Conservation (phyloP, 345 rosid genomes). For the Pugionium dolabratum region DNA sequence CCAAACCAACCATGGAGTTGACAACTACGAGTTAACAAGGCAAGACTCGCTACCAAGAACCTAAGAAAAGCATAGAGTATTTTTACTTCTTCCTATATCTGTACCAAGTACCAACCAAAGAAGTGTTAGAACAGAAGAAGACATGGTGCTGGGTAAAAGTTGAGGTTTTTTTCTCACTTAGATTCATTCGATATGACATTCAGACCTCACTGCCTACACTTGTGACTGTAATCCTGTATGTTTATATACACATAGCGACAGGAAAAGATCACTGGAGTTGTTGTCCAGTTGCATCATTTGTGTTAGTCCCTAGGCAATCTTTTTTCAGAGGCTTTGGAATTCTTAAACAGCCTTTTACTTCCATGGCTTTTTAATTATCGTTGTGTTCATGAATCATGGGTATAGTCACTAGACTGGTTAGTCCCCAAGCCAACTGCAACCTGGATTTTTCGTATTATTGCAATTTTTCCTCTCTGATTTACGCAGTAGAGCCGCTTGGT, state of each 20-base stretch:
- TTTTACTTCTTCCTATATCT: slow-evolving; percentile 25
- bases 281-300: slow-evolving; percentile 20
- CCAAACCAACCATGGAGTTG: slow-evolving; percentile 36
- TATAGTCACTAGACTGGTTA: slow-evolving; percentile 29
- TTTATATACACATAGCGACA: slow-evolving; percentile 28
- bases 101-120: slow-evolving; percentile 28
- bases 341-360: slow-evolving; percentile 22
- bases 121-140: slow-evolving; percentile 35
- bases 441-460: slow-evolving; percentile 53
- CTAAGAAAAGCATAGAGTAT: slow-evolving; percentile 32
- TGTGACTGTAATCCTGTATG: slow-evolving; percentile 31
- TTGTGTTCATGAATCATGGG: slow-evolving; percentile 7
- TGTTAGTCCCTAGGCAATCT: slow-evolving; percentile 15
- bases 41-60: slow-evolving; percentile 60
- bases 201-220: slow-evolving; percentile 14
- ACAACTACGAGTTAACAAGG: slow-evolving; percentile 59
- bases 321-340: slow-evolving; percentile 25
- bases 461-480: slow-evolving; percentile 52
- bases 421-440: slow-evolving; percentile 54
- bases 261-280: slow-evolving; percentile 21
- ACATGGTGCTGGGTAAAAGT: slow-evolving; percentile 33
- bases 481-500: slow-evolving; percentile 49
- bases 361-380: slow-evolving; percentile 10
- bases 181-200: slow-evolving; percentile 20
- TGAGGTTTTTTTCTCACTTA: slow-evolving; percentile 13